Evolutionary conservation across 2,329 filamentous ascomycete genomes (phyloP).

Genomic region (Chaetomiaceae sp.): DNA sequence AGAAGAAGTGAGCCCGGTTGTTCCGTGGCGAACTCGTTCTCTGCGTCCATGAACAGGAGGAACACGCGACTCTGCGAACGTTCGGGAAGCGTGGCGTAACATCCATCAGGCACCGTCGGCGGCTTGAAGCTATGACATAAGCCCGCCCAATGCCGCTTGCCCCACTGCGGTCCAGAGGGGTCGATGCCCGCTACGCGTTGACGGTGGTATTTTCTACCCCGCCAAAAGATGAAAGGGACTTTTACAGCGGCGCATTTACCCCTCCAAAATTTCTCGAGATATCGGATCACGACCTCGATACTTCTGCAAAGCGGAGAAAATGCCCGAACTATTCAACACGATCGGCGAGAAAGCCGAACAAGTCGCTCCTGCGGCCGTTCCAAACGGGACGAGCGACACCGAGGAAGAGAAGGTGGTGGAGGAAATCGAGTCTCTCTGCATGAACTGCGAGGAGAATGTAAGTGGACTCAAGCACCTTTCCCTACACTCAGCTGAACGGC

Average conservation of each 20-base stretch:
- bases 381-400: conserved; percentile 28
- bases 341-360: conserved; percentile 57
- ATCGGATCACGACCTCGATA: conserved; percentile 15
- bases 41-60: neutral
- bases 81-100: conserved; percentile 24
- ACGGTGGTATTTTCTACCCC: conserved; percentile 30
- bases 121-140: conserved; percentile 28
- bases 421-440: conserved; percentile 73
- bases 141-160: conserved; percentile 8
- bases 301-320: conserved; percentile 27
- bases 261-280: conserved; percentile 31
- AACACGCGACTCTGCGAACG: conserved; percentile 16
- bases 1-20: conserved; percentile 27
- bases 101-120: conserved; percentile 6
- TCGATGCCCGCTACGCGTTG: neutral
- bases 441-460: conserved; percentile 79
- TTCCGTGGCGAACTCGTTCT: neutral
- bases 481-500: neutral
- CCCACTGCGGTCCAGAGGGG: conserved; percentile 15
- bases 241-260: conserved; percentile 25
- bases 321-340: conserved; percentile 52
- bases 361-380: conserved; percentile 36
- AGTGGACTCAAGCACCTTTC: conserved; percentile 23
- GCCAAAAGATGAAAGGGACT: conserved; percentile 25
- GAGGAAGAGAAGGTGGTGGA: conserved; percentile 54